phyloP scores from a whole-genome alignment of 768 basidiomycete genomes.

The Amanita polypyramis region DNA sequence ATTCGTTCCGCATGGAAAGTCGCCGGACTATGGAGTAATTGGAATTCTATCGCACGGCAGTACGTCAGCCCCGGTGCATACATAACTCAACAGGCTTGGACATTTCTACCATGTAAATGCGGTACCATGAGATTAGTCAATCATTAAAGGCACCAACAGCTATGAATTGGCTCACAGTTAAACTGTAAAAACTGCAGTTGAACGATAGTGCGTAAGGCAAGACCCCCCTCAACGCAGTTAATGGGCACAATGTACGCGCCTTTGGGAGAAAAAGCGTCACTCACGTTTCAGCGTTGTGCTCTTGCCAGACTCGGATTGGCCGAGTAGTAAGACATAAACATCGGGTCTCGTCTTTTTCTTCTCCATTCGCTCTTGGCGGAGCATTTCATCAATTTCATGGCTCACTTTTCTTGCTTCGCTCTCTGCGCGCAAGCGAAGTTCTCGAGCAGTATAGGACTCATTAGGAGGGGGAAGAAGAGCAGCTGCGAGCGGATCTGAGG shows the following conservation, averaged over 20 bases:
- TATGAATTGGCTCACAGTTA: no score
- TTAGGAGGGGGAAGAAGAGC: constrained; percentile 60
- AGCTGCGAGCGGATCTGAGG: constrained; percentile 63
- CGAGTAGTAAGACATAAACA: constrained; percentile 70
- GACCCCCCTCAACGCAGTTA: not conserved
- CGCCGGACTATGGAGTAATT: constrained; percentile 67
- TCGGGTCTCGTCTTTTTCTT: constrained; percentile 48
- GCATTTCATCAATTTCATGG: constrained; percentile 72
- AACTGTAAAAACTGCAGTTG: no score
- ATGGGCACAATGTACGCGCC: not conserved
- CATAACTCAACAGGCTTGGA: not conserved
- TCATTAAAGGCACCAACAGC: no score
- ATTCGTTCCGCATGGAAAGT: constrained; percentile 73
- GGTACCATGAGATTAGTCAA: no score
- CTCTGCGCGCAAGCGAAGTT: constrained; percentile 55
- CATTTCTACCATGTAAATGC: no score
- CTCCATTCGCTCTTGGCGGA: constrained; percentile 55
- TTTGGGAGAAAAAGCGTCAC: constrained; percentile 20
- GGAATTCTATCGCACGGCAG: constrained; percentile 50
- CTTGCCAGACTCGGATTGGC: constrained; percentile 87
- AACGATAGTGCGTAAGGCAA: no score
- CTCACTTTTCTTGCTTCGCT: constrained; percentile 62
- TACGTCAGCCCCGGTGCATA: constrained; percentile 5
- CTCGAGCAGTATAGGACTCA: constrained; percentile 60
- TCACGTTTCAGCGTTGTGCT: constrained; percentile 83